Evolutionary conservation across 2,329 filamentous ascomycete species (phyloP).

Genomic region (Fusarium ramigenum): DNA sequence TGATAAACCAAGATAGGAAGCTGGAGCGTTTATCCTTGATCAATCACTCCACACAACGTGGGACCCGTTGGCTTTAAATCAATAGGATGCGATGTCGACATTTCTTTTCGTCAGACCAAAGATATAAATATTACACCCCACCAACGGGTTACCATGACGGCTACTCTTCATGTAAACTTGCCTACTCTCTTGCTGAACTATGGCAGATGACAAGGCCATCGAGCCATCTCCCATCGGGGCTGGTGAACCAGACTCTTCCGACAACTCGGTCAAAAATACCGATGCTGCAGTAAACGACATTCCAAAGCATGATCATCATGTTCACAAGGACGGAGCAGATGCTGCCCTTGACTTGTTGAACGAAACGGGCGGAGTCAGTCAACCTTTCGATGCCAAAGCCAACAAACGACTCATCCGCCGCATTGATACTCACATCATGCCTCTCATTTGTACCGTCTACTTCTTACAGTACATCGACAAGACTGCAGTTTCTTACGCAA

Average conservation of each 20-base stretch:
- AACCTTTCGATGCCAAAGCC: slow-evolving; percentile 16
- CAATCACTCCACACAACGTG: not conserved
- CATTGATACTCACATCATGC: slow-evolving; percentile 40
- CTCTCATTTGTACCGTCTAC: slow-evolving; percentile 36
- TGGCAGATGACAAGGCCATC: not conserved
- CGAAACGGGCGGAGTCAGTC: slow-evolving; percentile 16
- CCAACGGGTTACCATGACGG: no score
- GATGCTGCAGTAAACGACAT: not conserved
- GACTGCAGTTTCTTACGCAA: slow-evolving; percentile 39
- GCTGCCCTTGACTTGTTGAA: slow-evolving; percentile 28
- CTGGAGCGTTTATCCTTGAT: not conserved
- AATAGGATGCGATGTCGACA: not conserved
- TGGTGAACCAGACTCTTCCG: not conserved
- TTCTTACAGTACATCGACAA: slow-evolving; percentile 43
- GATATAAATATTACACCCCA: not conserved
- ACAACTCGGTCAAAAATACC: not conserved
- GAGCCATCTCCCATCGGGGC: not conserved
- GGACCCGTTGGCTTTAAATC: not conserved
- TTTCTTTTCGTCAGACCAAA: not conserved
- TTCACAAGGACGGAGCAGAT: slow-evolving; percentile 13
- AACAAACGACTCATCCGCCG: slow-evolving; percentile 25
- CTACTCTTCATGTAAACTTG: not conserved
- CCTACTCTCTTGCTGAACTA: not conserved
- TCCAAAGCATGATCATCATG: not conserved
- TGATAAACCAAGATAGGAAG: not conserved